A percentile compares a stretch with the other conserved stretches of the same genome.
These are phyloP conservation scores for Priceomyces carsonii DNA, from an alignment of 805 yeast species.

Conservation along the genomic window DNA sequence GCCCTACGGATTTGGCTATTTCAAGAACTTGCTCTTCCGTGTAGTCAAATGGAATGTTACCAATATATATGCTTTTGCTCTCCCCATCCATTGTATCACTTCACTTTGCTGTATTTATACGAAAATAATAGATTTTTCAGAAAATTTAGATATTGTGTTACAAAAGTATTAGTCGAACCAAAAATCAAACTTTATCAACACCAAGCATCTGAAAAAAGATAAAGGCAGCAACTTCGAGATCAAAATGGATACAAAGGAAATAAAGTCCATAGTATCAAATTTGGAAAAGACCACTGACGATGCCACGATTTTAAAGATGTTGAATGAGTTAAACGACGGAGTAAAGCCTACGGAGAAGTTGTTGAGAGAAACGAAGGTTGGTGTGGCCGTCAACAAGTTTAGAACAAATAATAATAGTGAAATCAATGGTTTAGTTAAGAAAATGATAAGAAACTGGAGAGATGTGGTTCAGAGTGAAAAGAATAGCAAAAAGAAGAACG, in stretches of 20 bases:
- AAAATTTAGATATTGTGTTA: background rate
- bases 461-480: constrained; percentile 78
- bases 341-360: constrained; percentile 83
- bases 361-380: constrained; percentile 92
- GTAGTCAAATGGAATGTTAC: constrained; percentile 89
- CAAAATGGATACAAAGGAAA: constrained; percentile 71
- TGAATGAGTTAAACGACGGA: constrained; percentile 64
- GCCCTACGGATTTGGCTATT: constrained; percentile 85
- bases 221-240: background rate
- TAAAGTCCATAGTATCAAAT: constrained; percentile 63
- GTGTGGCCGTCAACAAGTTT: constrained; percentile 90
- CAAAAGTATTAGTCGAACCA: background rate
- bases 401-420: constrained; percentile 69
- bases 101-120: background rate
- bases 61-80: constrained; percentile 61
- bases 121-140: background rate
- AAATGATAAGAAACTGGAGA: constrained; percentile 85
- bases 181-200: constrained; percentile 1
- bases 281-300: constrained; percentile 71
- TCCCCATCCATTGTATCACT: constrained; percentile 8
- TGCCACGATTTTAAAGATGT: constrained; percentile 63
- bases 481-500: constrained; percentile 31
- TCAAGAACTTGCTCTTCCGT: constrained; percentile 92
- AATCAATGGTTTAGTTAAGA: constrained; percentile 70
- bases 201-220: background rate